Base-by-base conservation (phyloP, 2,329 filamentous ascomycete species). In the Ophiostoma sp. region DNA sequence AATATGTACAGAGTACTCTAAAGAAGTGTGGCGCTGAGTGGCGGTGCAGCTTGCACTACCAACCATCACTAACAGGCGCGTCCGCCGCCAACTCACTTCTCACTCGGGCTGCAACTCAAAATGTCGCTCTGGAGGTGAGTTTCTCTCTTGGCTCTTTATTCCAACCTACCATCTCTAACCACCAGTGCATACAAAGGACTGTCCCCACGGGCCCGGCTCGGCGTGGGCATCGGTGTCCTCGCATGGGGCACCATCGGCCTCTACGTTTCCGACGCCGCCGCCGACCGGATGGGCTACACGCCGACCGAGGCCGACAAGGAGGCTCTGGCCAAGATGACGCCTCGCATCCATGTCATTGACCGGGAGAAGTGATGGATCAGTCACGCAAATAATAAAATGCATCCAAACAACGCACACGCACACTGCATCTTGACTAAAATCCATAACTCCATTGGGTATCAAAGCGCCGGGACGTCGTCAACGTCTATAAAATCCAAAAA, bases 201-300 rank as follows among this genome's bases (percentile, higher is more conserved):
- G 69, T 81, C 89, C 3, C 86, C 90, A 23, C 89, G 86, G 74
- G 90, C 90, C 33, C 90, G 91, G 70, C 80, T 92, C 60, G 80
- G 89, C 67, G 84, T 96, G 73, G 94, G 94, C 74, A 78, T 88
- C 67, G 90, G 88, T 75, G 80, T 96, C 74, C 87, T 97, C 76
- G 86, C 86, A 44, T 97, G 93, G 87, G 92, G 92, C 17, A 81
- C 83, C 57, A 81, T 87, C 57, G 94, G 92, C 20, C 83, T 95
- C n/a, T 89, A 90, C 77, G 77, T 91, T 23, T 88, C 90, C 5
- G 90, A 94, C 76, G 83, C 84, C 71, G 87, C 90, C 20, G 93
- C 94, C 79, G 85, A 90, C 77, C 87, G 85, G 60, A 85, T 94
- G 72, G 91, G 90, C 7, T 85, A 92, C 78, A 88, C 85, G 54